phyloP scores from a whole-genome alignment of 305 asterid genomes.

The Fraxinus baroniana region DNA sequence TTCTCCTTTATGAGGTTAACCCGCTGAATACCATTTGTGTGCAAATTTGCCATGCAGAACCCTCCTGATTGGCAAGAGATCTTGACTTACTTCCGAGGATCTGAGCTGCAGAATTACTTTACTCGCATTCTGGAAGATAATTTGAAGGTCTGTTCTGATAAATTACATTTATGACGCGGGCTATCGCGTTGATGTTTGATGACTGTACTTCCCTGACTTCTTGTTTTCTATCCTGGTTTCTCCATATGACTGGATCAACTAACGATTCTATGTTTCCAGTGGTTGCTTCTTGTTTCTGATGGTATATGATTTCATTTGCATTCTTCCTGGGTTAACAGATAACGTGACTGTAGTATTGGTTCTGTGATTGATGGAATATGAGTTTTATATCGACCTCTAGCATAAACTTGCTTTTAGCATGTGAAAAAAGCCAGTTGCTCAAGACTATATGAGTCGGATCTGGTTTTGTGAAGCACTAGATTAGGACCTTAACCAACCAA shows the following conservation, averaged over 20 bases:
- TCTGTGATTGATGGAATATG: background rate
- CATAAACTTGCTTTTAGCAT: background rate
- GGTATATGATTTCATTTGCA: background rate
- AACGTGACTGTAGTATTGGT: background rate
- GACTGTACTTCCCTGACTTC: background rate
- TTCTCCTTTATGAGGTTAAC: background rate
- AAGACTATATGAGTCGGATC: background rate
- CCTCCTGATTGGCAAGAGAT: constrained; percentile 99
- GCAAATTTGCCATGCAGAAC: constrained; percentile 54
- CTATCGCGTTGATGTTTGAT: background rate
- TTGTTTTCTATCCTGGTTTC: background rate
- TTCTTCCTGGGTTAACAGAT: background rate
- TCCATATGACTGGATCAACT: background rate
- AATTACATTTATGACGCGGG: background rate
- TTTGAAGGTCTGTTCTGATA: constrained; percentile 58
- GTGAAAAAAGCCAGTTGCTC: background rate
- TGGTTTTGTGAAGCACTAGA: background rate
- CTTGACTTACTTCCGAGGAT: constrained; percentile 89
- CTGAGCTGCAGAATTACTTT: constrained; percentile 93
- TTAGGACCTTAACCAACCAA: background rate
- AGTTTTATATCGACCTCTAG: background rate
- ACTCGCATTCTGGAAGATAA: constrained; percentile 96
- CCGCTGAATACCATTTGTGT: constrained; percentile 27
- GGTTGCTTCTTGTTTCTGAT: background rate
- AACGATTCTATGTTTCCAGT: background rate